phyloP scores from a whole-genome alignment of 164 flowering plant species.

The Aristolochia contorta region DNA sequence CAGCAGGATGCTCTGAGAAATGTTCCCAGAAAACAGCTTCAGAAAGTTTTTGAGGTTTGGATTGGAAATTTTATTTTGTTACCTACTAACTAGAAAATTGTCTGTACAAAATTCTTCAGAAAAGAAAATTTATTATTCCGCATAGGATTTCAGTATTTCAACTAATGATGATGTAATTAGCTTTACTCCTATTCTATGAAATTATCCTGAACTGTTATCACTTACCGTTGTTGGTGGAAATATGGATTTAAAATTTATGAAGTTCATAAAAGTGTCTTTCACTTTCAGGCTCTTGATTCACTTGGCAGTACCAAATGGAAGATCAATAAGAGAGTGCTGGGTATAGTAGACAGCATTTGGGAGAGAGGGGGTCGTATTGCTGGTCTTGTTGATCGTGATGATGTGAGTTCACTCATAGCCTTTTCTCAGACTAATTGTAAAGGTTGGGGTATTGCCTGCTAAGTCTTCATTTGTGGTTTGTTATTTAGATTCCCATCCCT shows the following conservation, averaged over 20 bases:
- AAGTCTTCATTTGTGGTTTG: slow-evolving; percentile 1
- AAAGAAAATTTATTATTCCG: too few relatives aligned
- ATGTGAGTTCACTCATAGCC: slow-evolving; percentile 44
- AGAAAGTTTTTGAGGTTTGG: slow-evolving; percentile 65
- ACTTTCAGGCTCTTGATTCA: slow-evolving; percentile 74
- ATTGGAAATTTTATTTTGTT: neutral
- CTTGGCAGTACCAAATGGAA: slow-evolving; percentile 94
- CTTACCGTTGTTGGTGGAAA: neutral
- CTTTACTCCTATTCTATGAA: neutral
- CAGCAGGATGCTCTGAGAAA: slow-evolving; percentile 68
- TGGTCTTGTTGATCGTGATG: slow-evolving; percentile 69
- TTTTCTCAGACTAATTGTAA: neutral
- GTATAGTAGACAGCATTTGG: slow-evolving; percentile 76
- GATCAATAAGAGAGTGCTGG: slow-evolving; percentile 63
- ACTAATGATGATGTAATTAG: neutral
- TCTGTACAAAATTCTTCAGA: too few relatives aligned
- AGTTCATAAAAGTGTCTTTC: neutral
- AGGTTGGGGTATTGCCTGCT: neutral
- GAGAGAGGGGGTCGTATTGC: slow-evolving; percentile 70
- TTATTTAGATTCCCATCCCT: slow-evolving; percentile 56
- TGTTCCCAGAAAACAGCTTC: slow-evolving; percentile 47
- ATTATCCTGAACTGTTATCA: neutral
- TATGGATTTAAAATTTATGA: slow-evolving; percentile 2
- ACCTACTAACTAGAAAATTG: too few relatives aligned
- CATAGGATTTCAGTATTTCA: too few relatives aligned